Percentiles rank a stretch among this genome's conserved stretches.
phyloP scores from a whole-genome alignment of 768 basidiomycete species.

The Mrakia blollopis region DNA sequence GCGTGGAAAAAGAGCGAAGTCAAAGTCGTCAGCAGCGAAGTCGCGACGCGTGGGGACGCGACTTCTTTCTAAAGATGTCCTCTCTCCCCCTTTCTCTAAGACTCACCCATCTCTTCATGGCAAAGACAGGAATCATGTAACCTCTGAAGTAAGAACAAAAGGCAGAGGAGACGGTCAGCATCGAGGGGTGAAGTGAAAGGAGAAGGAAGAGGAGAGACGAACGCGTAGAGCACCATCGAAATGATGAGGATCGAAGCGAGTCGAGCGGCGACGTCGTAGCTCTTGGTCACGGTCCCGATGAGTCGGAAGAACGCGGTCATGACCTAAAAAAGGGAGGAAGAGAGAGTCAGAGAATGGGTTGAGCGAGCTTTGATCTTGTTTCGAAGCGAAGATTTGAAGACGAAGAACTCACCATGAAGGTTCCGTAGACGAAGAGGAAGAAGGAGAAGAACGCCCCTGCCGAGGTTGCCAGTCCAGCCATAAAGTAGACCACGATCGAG shows the following conservation, averaged over 20 bases:
- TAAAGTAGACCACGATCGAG: slow-evolving; percentile 36
- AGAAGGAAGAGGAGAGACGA: no score
- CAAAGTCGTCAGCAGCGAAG: slow-evolving; percentile 31
- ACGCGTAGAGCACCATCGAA: slow-evolving; percentile 33
- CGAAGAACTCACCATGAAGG: slow-evolving; percentile 16
- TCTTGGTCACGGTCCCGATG: slow-evolving; percentile 22
- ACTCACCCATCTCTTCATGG: slow-evolving; percentile 14
- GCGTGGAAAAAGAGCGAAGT: slow-evolving; percentile 30
- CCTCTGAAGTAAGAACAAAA: not conserved
- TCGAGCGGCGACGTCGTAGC: slow-evolving; percentile 34
- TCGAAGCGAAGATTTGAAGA: no score
- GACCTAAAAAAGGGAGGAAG: not conserved
- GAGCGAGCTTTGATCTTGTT: no score
- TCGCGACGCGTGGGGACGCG: no score
- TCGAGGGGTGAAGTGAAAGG: no score
- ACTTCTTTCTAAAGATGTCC: no score
- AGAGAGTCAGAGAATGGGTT: no score
- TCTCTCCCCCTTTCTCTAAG: no score
- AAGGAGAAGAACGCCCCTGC: slow-evolving; percentile 34
- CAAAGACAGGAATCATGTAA: slow-evolving; percentile 33
- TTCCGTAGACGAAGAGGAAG: slow-evolving; percentile 33
- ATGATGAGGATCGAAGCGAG: slow-evolving; percentile 33
- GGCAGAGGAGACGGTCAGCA: no score
- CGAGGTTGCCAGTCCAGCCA: not conserved
- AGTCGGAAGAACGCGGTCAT: slow-evolving; percentile 36